Evolutionary conservation across 1,284 basidiomycete species (phyloP).

Genomic region (Apiotrichum porosum): DNA sequence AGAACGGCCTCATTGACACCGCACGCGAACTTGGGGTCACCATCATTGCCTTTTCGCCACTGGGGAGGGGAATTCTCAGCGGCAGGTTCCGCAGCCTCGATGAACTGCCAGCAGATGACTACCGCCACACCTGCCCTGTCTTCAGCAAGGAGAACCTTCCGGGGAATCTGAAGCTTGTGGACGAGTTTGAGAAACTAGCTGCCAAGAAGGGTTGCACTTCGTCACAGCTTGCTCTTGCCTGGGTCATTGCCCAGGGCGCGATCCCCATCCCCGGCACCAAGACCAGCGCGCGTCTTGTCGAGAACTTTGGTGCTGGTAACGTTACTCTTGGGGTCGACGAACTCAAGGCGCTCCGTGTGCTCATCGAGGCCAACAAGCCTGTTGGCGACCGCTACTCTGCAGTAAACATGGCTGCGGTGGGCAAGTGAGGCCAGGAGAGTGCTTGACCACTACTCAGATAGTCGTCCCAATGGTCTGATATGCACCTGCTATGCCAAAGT

Average conservation of each 20-base stretch:
- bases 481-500: no score
- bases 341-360: slow-evolving; percentile 31
- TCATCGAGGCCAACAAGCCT: slow-evolving; percentile 33
- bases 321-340: slow-evolving; percentile 37
- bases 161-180: slow-evolving; percentile 42
- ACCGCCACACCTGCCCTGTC: slow-evolving; percentile 37
- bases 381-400: slow-evolving; percentile 12
- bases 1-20: slow-evolving; percentile 46
- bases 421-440: slow-evolving; percentile 8
- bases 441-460: no score
- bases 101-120: slow-evolving; percentile 41
- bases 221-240: slow-evolving; percentile 49
- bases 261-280: slow-evolving; percentile 49
- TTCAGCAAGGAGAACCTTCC: slow-evolving; percentile 41
- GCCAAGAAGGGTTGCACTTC: slow-evolving; percentile 41
- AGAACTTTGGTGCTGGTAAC: slow-evolving; percentile 40
- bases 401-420: slow-evolving; percentile 5
- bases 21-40: slow-evolving; percentile 46
- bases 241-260: slow-evolving; percentile 48
- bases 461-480: no score
- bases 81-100: slow-evolving; percentile 1
- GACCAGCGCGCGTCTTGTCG: slow-evolving; percentile 30
- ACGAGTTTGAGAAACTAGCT: slow-evolving; percentile 32
- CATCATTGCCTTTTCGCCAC: slow-evolving; percentile 47
- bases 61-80: slow-evolving; percentile 47